phyloP scores from a whole-genome alignment of 805 yeast species.

The Maudiozyma turicensis region DNA sequence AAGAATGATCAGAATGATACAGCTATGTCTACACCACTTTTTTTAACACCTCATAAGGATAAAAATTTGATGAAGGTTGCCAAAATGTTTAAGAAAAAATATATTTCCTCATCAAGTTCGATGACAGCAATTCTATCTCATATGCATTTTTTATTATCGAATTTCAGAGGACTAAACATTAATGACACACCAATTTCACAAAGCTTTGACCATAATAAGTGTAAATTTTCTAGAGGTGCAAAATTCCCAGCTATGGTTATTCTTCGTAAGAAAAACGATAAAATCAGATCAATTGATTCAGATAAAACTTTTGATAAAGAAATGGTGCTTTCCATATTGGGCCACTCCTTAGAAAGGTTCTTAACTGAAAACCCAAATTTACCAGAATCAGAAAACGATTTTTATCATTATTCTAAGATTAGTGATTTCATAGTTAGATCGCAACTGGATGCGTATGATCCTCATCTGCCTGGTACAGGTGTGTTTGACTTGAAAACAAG shows the following conservation, averaged over 20 bases:
- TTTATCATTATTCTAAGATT: conserved; percentile 66
- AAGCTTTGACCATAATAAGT: conserved; percentile 31
- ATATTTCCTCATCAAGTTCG: conserved; percentile 77
- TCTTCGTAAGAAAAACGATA: conserved; percentile 38
- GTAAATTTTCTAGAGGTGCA: conserved; percentile 37
- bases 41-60: conserved; percentile 64
- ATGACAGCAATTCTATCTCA: conserved; percentile 71
- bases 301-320: conserved; percentile 63
- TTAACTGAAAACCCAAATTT: conserved; percentile 24
- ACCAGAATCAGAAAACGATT: conserved; percentile 10
- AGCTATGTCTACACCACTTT: conserved; percentile 25
- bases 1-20: neutral
- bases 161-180: conserved; percentile 45
- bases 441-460: conserved; percentile 77
- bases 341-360: conserved; percentile 69
- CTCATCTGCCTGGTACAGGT: conserved; percentile 77
- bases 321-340: conserved; percentile 60
- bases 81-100: conserved; percentile 24
- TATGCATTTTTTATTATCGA: conserved; percentile 61
- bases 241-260: conserved; percentile 47
- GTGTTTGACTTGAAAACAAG: conserved; percentile 87
- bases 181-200: conserved; percentile 32
- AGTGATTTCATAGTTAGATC: conserved; percentile 76
- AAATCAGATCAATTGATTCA: conserved; percentile 54
- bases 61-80: conserved; percentile 41